Conservation (phyloP, 106 monocot genomes). For the Amphibolis antarctica region DNA sequence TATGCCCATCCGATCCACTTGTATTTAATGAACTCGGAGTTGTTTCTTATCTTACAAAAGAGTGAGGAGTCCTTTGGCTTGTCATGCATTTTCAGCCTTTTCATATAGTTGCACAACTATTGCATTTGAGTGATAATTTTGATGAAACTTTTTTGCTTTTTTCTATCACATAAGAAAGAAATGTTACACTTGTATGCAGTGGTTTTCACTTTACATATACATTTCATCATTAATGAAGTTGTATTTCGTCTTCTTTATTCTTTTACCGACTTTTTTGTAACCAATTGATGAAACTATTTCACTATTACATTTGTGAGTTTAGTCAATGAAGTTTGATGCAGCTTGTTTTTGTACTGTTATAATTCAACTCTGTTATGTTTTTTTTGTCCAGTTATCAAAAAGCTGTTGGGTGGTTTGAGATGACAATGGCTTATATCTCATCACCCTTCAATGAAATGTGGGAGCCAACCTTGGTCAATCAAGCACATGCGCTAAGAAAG, state of each 20-base stretch:
- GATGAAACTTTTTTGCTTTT: no score
- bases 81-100: not conserved
- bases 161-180: no score
- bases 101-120: no score
- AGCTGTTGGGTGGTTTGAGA: constrained; percentile 82
- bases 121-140: no score
- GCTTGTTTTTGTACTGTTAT: not conserved
- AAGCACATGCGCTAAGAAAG: constrained; percentile 76
- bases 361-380: not conserved
- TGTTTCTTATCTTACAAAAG: constrained; percentile 92
- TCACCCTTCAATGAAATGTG: constrained; percentile 79
- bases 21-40: constrained; percentile 98
- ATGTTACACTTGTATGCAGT: no score
- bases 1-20: constrained; percentile 88
- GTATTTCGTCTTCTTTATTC: not conserved
- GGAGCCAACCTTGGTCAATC: constrained; percentile 97
- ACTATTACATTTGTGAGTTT: not conserved
- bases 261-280: not conserved
- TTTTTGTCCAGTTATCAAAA: constrained; percentile 60
- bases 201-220: not conserved
- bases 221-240: not conserved
- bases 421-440: constrained; percentile 45
- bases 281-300: not conserved
- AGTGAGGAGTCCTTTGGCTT: constrained; percentile 39
- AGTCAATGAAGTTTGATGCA: not conserved